Base-by-base conservation (phyloP, 2,329 filamentous ascomycete genomes). In the Penicillium hordei region DNA sequence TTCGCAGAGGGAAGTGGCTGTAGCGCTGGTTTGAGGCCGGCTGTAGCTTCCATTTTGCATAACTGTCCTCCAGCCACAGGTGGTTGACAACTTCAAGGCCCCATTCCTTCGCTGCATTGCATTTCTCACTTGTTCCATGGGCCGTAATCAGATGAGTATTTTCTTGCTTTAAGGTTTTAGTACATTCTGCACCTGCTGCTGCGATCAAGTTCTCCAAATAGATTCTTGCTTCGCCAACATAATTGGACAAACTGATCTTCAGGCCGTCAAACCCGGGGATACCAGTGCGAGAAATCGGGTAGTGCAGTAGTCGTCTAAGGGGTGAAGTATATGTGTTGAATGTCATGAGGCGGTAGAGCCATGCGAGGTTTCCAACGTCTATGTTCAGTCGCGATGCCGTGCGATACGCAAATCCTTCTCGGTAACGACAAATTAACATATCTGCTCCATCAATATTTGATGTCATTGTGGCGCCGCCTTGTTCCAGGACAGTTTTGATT, bases 141-240 rank as follows among this genome's bases (percentile, higher is more conserved):
- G 94, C 94, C 0, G 93, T 96, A 68, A 99, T 89, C 0, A 99
- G 84, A 76, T 99, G 94, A 0, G 93, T 97, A 72, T 99, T 97
- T 61, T 97, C 92, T 64, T 89, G 86, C 74, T 91, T 95, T 86
- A 99, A 90, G 0, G 91, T 95, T 77, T 95, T 96, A 31, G 94
- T 99, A 71, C 91, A 97, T 60, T 89, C 88, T 9, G 90, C 93
- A 17, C 94, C 94, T 17, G 89, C 83, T 25, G 92, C 92, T 59
- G 81, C 86, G 66, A 97, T 89, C 38, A 99, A 82, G 65, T 96
- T 97, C 74, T 97, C 93, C 5, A 99, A 82, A 69, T 97, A 99
- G 52, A 91, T 87, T 46, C 94, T 87, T 17, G 94, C 91, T 74
- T 99, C 94, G 33, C 94, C 94, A 45, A 91, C 91, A 71, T 99